Conservation (phyloP, 148 eudicot genomes). For the Limonium bicolor region DNA sequence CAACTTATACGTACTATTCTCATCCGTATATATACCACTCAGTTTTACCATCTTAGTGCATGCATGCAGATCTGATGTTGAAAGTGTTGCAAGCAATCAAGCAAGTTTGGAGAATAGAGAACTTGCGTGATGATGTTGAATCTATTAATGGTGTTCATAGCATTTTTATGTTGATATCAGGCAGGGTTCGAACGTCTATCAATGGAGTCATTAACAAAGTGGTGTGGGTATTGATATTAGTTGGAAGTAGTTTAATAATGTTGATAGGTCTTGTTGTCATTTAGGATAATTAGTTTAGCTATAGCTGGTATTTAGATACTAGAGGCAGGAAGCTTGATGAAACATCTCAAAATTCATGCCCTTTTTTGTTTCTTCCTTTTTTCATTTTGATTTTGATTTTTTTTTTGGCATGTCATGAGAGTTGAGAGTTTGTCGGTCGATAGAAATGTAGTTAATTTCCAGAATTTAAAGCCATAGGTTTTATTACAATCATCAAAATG, state of each 20-base stretch:
- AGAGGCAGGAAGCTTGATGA: too few relatives aligned
- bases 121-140: constrained; percentile 49
- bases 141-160: constrained; percentile 42
- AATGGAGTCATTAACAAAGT: constrained; percentile 20
- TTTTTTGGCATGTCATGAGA: too few relatives aligned
- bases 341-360: background rate
- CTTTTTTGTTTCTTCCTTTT: too few relatives aligned
- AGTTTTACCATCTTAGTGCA: background rate
- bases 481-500: too few relatives aligned
- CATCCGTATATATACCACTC: background rate
- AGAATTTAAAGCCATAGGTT: too few relatives aligned
- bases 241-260: constrained; percentile 45
- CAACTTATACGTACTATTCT: background rate
- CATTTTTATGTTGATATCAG: constrained; percentile 46
- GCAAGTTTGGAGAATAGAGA: constrained; percentile 53
- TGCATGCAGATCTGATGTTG: constrained; percentile 45
- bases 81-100: constrained; percentile 49
- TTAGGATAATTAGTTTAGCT: background rate
- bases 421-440: too few relatives aligned
- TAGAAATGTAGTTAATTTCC: too few relatives aligned
- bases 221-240: constrained; percentile 46
- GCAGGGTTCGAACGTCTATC: constrained; percentile 18
- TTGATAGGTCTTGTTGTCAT: constrained; percentile 27
- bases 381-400: too few relatives aligned
- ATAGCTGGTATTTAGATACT: too few relatives aligned